Conservation (phyloP, 2,329 filamentous ascomycete species). For the Xylariaceae sp. region DNA sequence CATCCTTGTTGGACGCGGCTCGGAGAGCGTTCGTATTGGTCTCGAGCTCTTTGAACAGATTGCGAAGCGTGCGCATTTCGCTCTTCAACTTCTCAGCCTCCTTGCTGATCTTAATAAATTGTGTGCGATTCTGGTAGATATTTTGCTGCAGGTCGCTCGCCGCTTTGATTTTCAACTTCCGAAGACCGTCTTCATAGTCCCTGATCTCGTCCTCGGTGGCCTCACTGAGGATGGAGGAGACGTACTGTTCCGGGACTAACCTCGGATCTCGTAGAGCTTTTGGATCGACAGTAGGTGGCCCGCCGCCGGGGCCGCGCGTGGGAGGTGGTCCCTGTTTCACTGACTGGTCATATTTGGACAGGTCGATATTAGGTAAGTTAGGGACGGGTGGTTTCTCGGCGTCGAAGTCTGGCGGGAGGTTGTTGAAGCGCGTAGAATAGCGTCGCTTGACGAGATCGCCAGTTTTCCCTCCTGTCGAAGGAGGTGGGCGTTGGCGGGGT, state of each 20-base stretch:
- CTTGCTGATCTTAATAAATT: slow-evolving; percentile 99
- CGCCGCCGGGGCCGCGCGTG: slow-evolving; percentile 55
- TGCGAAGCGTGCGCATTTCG: slow-evolving; percentile 90
- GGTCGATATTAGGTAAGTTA: slow-evolving; percentile 61
- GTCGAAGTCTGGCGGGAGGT: slow-evolving; percentile 73
- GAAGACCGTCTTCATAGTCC: slow-evolving; percentile 78
- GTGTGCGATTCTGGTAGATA: slow-evolving; percentile 94
- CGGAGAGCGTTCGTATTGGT: slow-evolving; percentile 73
- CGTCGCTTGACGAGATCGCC: slow-evolving; percentile 90
- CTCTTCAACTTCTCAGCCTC: slow-evolving; percentile 97
- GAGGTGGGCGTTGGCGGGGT: slow-evolving; percentile 49
- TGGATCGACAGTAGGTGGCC: slow-evolving; percentile 73
- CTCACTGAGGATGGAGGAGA: slow-evolving; percentile 76
- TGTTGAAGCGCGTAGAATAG: slow-evolving; percentile 92
- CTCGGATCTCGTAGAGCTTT: slow-evolving; percentile 81
- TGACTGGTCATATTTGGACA: slow-evolving; percentile 60
- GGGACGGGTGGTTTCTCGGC: slow-evolving; percentile 77
- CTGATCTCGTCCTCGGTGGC: slow-evolving; percentile 87
- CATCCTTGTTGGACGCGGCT: slow-evolving; percentile 61
- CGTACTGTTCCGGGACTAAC: slow-evolving; percentile 80
- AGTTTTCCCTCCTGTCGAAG: slow-evolving; percentile 65
- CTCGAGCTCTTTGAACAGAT: slow-evolving; percentile 92
- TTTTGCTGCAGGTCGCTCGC: slow-evolving; percentile 89
- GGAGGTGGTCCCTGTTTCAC: slow-evolving; percentile 58
- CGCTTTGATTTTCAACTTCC: slow-evolving; percentile 78